Evolutionary conservation across 73 alveolate genomes (phyloP), one percentile per base, ranked within the genome.

Genomic region (Symbiodinium pilosum): DNA sequence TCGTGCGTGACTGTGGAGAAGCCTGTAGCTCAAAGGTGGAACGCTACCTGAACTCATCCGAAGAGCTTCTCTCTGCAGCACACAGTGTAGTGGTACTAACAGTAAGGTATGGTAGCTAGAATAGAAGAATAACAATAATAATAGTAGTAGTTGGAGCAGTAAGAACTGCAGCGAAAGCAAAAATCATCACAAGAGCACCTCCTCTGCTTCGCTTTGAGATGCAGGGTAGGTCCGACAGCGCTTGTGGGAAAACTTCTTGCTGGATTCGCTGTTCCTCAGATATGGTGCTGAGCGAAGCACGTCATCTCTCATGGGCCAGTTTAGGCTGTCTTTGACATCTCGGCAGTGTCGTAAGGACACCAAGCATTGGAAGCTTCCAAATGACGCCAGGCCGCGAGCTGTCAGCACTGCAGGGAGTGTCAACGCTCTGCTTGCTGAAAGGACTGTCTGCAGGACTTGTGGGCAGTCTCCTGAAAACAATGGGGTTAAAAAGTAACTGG

Each of bases 241-340:
- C 81, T 64, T 64, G 81, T 64, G 81, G 34, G 38, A 64, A 64
- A 64, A 64, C 18, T 64, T 64, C 81, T 64, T 64, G 81, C 81
- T 64, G 81, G 81, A 64, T 32, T 32, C 24, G 41, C 81, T 64
- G 38, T 64, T 64, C 81, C 81, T 64, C 81, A 64, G n/a, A n/a
- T n/a, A n/a, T n/a, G n/a, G 81, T 9, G 38, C 30, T 64, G 4
- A 64, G 20, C 59, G 21, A 47, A 47, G 59, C 21, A 47, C 21
- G 59, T 47, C 59, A n/a, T n/a, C n/a, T n/a, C n/a, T n/a, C n/a
- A n/a, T n/a, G n/a, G n/a, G n/a, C n/a, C n/a, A n/a, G n/a, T n/a
- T n/a, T n/a, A n/a, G n/a, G n/a, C n/a, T n/a, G n/a, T n/a, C n/a
- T n/a, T n/a, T n/a, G n/a, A n/a, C n/a, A n/a, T n/a, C n/a, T n/a